Base-by-base conservation (phyloP, 306 rosid species). In the Acacia melanoxylon region DNA sequence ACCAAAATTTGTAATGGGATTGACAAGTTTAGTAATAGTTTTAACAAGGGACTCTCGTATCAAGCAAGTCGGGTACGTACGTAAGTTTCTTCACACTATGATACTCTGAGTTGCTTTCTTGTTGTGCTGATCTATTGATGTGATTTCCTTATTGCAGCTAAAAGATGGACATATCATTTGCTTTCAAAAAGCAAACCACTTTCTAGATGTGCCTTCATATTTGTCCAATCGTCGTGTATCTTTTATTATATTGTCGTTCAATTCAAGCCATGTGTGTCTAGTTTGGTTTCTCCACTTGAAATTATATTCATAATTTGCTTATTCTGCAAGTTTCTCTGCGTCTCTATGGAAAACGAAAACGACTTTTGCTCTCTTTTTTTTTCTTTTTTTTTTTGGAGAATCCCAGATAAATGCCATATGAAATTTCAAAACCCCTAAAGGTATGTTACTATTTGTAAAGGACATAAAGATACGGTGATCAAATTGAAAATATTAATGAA, bases 151-250 rank as follows among this genome's bases (percentile, higher is more conserved):
- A 54, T 75, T 79, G 75, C 89, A 95, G 98, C 87, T 95, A 68
- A 96, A 93, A 87, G 98, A 95, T 85, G 99, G 99, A 46, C 97
- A 95, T 83, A 92, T 95, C 78, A 52, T 95, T 44, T 95, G 98
- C 89, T 92, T 90, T 83, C 99, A 95, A 83, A 95, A 95, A 84
- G 85, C 89, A 71, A 78, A 72, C 81, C 97, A 94, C 74, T 92
- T 90, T 85, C 90, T 94, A 12, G 31, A 93, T 15, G 98, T 95
- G 78, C 96, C 98, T 44, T 93, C 90, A 68, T 91, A 88, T 71
- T 94, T 93, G 63, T 96, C 87, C 83, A 95, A 93, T 79, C 97
- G 98, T n/a, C 96, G 91, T 86, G 99, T 95, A 90, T 73, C 78
- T 80, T 44, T 54, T 79, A 76, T 7, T 17, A 37, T 37, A 37